A percentile compares a stretch with the other conserved stretches of the same genome.
Conservation (phyloP, 148 eudicot genomes). For the Diospyros kaki region DNA sequence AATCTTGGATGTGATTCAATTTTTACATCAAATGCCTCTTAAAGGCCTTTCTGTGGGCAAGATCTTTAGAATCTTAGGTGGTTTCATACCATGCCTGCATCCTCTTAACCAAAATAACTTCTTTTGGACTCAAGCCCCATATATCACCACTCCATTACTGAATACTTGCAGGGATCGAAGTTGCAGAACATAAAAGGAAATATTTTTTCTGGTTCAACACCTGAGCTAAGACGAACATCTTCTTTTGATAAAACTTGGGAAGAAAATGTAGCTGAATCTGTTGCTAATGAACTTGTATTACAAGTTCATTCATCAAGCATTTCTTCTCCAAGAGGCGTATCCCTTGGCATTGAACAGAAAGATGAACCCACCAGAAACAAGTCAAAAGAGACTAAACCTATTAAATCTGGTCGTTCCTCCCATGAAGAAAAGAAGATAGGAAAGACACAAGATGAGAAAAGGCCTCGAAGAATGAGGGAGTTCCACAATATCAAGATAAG, state of each 20-base stretch:
- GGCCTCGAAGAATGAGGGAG: conserved; percentile 79
- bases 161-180: conserved; percentile 47
- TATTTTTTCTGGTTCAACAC: conserved; percentile 36
- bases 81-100: neutral
- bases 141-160: neutral
- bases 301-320: conserved; percentile 57
- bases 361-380: conserved; percentile 63
- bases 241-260: conserved; percentile 91
- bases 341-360: conserved; percentile 47
- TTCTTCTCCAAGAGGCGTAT: conserved; percentile 37
- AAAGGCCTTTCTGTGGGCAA: conserved; percentile 10
- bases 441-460: conserved; percentile 72
- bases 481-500: conserved; percentile 93
- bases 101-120: neutral
- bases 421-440: conserved; percentile 91
- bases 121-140: neutral
- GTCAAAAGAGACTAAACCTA: conserved; percentile 54
- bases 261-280: conserved; percentile 86
- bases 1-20: too few relatives aligned
- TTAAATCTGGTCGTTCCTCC: conserved; percentile 77
- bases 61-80: neutral
- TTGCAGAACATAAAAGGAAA: conserved; percentile 45
- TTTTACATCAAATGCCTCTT: too few relatives aligned
- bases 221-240: conserved; percentile 82
- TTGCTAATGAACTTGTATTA: conserved; percentile 72